Evolutionary conservation across 2,329 filamentous ascomycete genomes (phyloP).

Genomic region (Trichoderma breve): DNA sequence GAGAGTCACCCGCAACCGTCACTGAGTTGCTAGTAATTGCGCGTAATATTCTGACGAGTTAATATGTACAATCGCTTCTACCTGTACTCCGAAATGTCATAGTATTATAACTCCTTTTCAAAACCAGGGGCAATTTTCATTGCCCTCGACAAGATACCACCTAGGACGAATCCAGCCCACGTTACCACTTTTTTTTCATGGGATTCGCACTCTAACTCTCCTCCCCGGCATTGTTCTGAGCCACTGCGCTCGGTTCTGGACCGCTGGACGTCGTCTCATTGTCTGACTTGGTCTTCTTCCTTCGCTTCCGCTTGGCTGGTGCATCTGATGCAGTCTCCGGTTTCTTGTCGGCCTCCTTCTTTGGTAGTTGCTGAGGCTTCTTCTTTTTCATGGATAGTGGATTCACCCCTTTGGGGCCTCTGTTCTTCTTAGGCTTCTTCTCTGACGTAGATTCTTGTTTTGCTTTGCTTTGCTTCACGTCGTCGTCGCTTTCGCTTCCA

Average conservation of each 20-base stretch:
- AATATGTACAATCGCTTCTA: slow-evolving; percentile 8
- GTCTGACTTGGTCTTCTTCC: slow-evolving; percentile 32
- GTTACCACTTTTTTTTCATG: not conserved
- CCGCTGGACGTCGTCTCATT: slow-evolving; percentile 22
- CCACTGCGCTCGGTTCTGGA: slow-evolving; percentile 18
- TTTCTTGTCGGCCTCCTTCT: slow-evolving; percentile 26
- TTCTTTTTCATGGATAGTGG: slow-evolving; percentile 68
- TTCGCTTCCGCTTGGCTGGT: slow-evolving; percentile 33
- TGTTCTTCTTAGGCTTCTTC: slow-evolving; percentile 31
- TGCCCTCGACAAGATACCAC: not conserved
- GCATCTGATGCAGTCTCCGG: slow-evolving; percentile 27
- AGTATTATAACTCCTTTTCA: not conserved
- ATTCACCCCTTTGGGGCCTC: slow-evolving; percentile 67
- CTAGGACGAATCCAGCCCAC: no score
- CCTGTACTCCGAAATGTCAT: not conserved
- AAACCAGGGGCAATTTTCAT: not conserved
- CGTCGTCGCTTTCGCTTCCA: slow-evolving; percentile 27
- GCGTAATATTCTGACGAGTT: not conserved
- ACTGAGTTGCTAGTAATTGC: not conserved
- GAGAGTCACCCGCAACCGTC: not conserved
- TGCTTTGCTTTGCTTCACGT: slow-evolving; percentile 26
- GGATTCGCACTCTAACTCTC: slow-evolving; percentile 23
- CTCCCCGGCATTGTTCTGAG: slow-evolving; percentile 20
- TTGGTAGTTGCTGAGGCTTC: slow-evolving; percentile 28
- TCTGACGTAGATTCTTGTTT: slow-evolving; percentile 27